These are phyloP conservation scores for Morella rubra DNA, from an alignment of 306 rosid genomes.

Conservation along the genomic window DNA sequence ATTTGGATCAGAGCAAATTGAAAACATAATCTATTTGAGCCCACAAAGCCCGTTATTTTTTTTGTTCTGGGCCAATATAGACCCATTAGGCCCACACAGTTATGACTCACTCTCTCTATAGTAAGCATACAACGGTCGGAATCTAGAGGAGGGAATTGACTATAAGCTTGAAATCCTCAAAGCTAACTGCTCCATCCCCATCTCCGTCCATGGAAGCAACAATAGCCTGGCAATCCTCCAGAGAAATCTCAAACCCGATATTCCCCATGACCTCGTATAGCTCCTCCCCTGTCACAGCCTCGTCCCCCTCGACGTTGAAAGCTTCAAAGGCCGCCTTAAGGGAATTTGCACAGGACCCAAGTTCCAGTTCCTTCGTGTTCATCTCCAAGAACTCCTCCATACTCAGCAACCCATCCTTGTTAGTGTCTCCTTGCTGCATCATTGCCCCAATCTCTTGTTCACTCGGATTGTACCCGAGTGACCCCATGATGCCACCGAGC, in stretches of 20 bases:
- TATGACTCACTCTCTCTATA: background rate
- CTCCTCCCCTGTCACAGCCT: slow-evolving; percentile 53
- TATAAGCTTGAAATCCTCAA: slow-evolving; percentile 58
- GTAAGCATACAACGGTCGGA: background rate
- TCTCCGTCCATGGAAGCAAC: slow-evolving; percentile 62
- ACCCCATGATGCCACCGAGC: slow-evolving; percentile 62
- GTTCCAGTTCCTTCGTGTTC: slow-evolving; percentile 55
- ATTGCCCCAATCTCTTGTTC: slow-evolving; percentile 56
- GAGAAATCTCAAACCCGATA: slow-evolving; percentile 37
- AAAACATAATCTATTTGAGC: no score
- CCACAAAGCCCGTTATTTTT: no score
- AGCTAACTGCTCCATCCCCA: slow-evolving; percentile 70
- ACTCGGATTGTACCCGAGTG: slow-evolving; percentile 58
- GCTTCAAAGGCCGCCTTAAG: slow-evolving; percentile 47
- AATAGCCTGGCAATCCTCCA: slow-evolving; percentile 52
- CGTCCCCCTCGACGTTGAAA: slow-evolving; percentile 47
- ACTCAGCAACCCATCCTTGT: slow-evolving; percentile 62
- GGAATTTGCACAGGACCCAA: slow-evolving; percentile 36
- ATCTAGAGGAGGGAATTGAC: slow-evolving; percentile 43
- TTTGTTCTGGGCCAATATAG: no score
- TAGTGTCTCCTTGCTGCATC: slow-evolving; percentile 64
- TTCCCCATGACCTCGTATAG: slow-evolving; percentile 42
- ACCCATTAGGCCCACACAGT: no score
- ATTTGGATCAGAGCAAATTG: no score
- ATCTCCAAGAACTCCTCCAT: slow-evolving; percentile 45